Conservation (phyloP, 148 eudicot genomes). For the Rhododendron henanense region DNA sequence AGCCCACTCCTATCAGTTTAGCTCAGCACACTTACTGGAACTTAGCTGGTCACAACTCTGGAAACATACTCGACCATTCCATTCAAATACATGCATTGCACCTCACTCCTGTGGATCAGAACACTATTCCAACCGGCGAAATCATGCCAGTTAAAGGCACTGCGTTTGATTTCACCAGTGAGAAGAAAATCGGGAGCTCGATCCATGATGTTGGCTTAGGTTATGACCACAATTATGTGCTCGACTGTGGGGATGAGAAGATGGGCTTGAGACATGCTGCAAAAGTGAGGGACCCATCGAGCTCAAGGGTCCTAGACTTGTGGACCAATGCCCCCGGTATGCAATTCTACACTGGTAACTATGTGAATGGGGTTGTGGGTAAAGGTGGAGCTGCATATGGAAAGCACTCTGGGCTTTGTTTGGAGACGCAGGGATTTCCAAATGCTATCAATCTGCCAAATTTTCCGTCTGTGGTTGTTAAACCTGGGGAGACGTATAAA, state of each 20-base stretch:
- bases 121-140: slow-evolving; percentile 77
- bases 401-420: slow-evolving; percentile 72
- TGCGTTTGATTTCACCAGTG: slow-evolving; percentile 80
- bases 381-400: slow-evolving; percentile 79
- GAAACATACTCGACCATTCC: slow-evolving; percentile 64
- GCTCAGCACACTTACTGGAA: slow-evolving; percentile 98
- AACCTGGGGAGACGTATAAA: slow-evolving; percentile 71
- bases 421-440: slow-evolving; percentile 96
- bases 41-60: slow-evolving; percentile 80
- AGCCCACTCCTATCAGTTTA: slow-evolving; percentile 79
- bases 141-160: slow-evolving; percentile 31
- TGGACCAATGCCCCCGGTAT: slow-evolving; percentile 93
- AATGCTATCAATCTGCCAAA: slow-evolving; percentile 74
- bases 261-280: slow-evolving; percentile 77
- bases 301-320: slow-evolving; percentile 69
- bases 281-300: slow-evolving; percentile 55
- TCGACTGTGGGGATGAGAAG: slow-evolving; percentile 80
- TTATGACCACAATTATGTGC: slow-evolving; percentile 89
- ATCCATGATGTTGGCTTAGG: slow-evolving; percentile 81
- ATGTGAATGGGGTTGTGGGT: slow-evolving; percentile 74
- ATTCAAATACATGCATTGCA: slow-evolving; percentile 68
- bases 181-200: slow-evolving; percentile 65
- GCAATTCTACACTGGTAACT: slow-evolving; percentile 94
- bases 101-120: slow-evolving; percentile 76
- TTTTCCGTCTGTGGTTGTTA: slow-evolving; percentile 72